Base-by-base conservation (phyloP, 2,329 filamentous ascomycete species). In the Pyrenophora teres region DNA sequence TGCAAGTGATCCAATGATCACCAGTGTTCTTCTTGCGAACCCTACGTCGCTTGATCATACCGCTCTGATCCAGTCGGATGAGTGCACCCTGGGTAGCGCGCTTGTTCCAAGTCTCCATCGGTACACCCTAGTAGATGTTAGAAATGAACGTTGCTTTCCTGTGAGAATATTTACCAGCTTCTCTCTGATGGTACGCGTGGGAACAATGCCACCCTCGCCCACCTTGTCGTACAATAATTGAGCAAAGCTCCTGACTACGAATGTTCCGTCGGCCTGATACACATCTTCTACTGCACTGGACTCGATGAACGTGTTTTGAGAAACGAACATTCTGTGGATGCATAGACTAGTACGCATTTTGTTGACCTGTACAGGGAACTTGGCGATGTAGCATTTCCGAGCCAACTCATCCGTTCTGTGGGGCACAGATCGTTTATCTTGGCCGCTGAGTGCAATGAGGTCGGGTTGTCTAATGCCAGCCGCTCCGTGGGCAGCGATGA, bases 381-480 rank as follows among this genome's bases (percentile, higher is more conserved):
- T 87, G 35, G 80, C 76, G 46, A 87, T 86, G 64, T 87, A 87
- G 0, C 84, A 84, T 57, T 83, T 85, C 31, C 75, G 68, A 5
- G 78, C 76, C 33, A 87, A 73, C 3, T 74, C 69, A 54, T 86
- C 81, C 3, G 85, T 87, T 33, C 85, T 76, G 54, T 81, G 78
- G 1, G 85, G 85, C 2, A 87, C 80, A 1, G 85, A 87, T 39
- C 84, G 78, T 64, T 87, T 87, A 66, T 87, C 84, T 69, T 87
- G 85, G 5, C 81, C 81, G 56, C 82, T 84, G 18, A 81, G 61
- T 45, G 70, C 74, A 35, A 78, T 77, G 32, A 87, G 69, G 2
- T 83, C 78, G 2, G 82, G 79, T 63, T 87, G 85, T 2, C 81
- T 66, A 38, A 87, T 81, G 5, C 85, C 85, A 13, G 74, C 68